A percentile compares a stretch with the other conserved stretches of the same genome.
Evolutionary conservation across 2,329 filamentous ascomycete genomes (phyloP).

Genomic region (Trichoderma harzianum): DNA sequence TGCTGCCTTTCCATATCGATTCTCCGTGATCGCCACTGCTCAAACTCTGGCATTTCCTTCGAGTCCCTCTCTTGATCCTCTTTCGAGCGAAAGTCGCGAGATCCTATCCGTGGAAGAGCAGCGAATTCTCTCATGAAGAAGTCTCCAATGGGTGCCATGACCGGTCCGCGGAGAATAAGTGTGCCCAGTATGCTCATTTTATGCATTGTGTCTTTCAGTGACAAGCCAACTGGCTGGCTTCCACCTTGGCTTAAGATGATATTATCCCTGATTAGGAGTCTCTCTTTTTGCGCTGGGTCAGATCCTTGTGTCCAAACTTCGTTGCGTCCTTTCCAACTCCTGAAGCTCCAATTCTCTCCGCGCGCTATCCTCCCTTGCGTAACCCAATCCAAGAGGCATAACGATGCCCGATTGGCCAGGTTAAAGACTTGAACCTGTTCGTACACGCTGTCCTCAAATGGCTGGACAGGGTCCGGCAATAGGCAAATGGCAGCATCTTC

Average conservation of each 20-base stretch:
- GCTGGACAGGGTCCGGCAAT: constrained; percentile 89
- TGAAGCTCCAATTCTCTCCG: constrained; percentile 85
- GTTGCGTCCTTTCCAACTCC: constrained; percentile 76
- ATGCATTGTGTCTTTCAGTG: constrained; percentile 64
- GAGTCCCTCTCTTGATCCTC: constrained; percentile 43
- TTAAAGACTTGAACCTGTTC: constrained; percentile 79
- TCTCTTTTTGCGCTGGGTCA: constrained; percentile 37
- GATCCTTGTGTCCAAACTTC: constrained; percentile 66
- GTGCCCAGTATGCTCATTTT: constrained; percentile 77
- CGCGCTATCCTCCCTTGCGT: constrained; percentile 80
- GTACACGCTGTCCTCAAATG: constrained; percentile 80
- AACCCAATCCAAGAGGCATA: constrained; percentile 93
- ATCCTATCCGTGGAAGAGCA: constrained; percentile 75
- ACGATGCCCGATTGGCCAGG: constrained; percentile 52
- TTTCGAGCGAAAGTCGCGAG: constrained; percentile 66
- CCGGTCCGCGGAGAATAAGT: constrained; percentile 72
- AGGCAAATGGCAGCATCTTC: constrained; percentile 56
- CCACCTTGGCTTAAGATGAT: constrained; percentile 65
- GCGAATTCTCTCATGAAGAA: constrained; percentile 81
- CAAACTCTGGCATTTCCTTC: constrained; percentile 38
- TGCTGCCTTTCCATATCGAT: constrained; percentile 56
- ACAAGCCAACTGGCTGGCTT: constrained; percentile 37
- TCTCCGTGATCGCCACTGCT: constrained; percentile 54
- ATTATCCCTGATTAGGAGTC: constrained; percentile 80
- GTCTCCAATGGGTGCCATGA: constrained; percentile 61